Base-by-base conservation (phyloP, 1,284 basidiomycete species). In the Ustilago lituana region DNA sequence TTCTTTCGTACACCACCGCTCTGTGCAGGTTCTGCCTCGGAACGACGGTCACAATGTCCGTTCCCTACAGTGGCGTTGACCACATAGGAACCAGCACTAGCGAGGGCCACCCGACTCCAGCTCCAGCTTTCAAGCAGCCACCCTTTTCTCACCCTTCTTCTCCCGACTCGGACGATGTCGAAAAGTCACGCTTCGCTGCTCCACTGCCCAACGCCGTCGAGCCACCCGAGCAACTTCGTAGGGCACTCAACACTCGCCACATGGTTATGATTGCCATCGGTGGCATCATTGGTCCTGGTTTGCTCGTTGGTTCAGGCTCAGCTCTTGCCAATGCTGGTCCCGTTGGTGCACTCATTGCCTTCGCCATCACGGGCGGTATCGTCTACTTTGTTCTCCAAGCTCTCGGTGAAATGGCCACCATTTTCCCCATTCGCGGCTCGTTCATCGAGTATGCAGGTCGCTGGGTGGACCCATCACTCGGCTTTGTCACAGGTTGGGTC, bases 391-490 rank as follows among this genome's bases (percentile, higher is more conserved):
- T 77, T 4, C 60, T 72, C 36, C 69, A 71, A 29, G 61, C 70
- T 3, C 40, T 73, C 7, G 71, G 73, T 9, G 73, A 73, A 23
- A 66, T 76, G 53, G 54, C 58, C 26, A 77, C 82, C 11, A 89
- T 86, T 73, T 85, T 91, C 32, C 82, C 83, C 38, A 84, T 86
- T 65, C 68, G 85, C 52, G 90, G 88, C 62, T 88, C 91, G 2
- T 91, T 92, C 79, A 90, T 94, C 82, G 89, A 87, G 46, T 85
- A 93, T 24, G 90, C 91, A 1, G 88, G 88, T 65, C 88, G 89
- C 41, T 91, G 91, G 78, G 89, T 92, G 22, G 88, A 91, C 74
- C 88, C 89, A 2, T 89, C 91, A 0, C 86, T 93, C 62, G 88
- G 89, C 0, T 73, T 74, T 29, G 63, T 75, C 87, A 27, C 78